Evolutionary conservation across 257 asterid species (phyloP).

Genomic region (Gentiana straminea): DNA sequence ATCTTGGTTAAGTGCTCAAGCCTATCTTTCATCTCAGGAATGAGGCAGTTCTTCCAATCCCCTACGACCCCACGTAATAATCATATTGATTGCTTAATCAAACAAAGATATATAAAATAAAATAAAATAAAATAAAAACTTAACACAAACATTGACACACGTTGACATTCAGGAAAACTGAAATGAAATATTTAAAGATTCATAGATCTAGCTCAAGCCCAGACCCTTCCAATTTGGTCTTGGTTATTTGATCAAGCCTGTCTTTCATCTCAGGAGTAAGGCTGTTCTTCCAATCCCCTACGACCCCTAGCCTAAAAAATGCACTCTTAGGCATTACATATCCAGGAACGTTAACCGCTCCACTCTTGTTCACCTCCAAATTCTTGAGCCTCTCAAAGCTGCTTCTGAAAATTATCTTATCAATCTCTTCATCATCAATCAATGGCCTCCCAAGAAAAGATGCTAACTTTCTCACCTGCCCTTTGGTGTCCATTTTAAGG

Average conservation of each 20-base stretch:
- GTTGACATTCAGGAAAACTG: too few species aligned
- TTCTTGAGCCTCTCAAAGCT: constrained; percentile 26
- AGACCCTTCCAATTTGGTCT: not conserved
- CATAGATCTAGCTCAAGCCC: constrained; percentile 17
- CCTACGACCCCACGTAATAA: constrained; percentile 21
- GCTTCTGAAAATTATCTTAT: constrained; percentile 20
- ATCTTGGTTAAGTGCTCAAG: constrained; percentile 11
- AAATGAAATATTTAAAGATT: too few species aligned
- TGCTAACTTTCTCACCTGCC: constrained; percentile 19
- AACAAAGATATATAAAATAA: too few species aligned
- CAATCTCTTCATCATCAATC: constrained; percentile 11
- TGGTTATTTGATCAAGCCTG: too few species aligned
- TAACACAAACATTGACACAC: too few species aligned
- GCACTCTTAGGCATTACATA: constrained; percentile 12
- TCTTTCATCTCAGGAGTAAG: too few species aligned
- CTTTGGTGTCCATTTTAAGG: constrained; percentile 15
- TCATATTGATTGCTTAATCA: too few species aligned
- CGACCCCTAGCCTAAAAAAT: constrained; percentile 17
- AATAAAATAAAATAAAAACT: too few species aligned
- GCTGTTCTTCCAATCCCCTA: too few species aligned
- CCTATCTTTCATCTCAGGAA: constrained; percentile 20
- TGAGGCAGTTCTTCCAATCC: constrained; percentile 21
- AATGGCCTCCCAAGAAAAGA: constrained; percentile 28
- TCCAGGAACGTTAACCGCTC: constrained; percentile 4
- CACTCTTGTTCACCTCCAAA: constrained; percentile 31